Evolutionary conservation across 1,139 yeast genomes (phyloP).

Genomic region (Geotrichum carabidarum): DNA sequence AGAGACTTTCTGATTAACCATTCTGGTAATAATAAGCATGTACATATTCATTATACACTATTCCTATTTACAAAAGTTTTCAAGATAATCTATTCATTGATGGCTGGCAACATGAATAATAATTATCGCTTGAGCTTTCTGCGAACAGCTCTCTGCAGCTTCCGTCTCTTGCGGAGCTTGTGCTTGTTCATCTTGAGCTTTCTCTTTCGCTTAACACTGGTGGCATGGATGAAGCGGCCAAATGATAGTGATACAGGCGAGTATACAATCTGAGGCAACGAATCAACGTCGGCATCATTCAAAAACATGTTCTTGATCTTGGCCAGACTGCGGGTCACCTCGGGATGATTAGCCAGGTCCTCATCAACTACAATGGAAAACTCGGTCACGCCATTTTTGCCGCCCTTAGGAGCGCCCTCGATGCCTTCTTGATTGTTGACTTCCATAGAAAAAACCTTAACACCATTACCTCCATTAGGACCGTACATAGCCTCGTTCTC

Average conservation of each 20-base stretch:
- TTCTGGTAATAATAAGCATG: not conserved
- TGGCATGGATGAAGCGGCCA: slow-evolving; percentile 28
- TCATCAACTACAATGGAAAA: slow-evolving; percentile 17
- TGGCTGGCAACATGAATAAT: not conserved
- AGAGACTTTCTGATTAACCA: not conserved
- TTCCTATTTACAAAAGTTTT: slow-evolving; percentile 8
- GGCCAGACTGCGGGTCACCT: slow-evolving; percentile 15
- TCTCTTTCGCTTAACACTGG: slow-evolving; percentile 44
- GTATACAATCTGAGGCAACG: slow-evolving; percentile 16
- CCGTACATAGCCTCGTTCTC: slow-evolving; percentile 8
- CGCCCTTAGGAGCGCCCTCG: not conserved
- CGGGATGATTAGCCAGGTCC: slow-evolving; percentile 14
- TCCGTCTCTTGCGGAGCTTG: slow-evolving; percentile 45
- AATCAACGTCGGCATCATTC: slow-evolving; percentile 10
- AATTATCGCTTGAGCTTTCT: slow-evolving; percentile 33
- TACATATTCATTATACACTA: not conserved
- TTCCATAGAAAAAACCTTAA: slow-evolving; percentile 15
- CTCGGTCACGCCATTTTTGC: slow-evolving; percentile 9
- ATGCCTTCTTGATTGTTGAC: slow-evolving; percentile 4
- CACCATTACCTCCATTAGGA: slow-evolving; percentile 3
- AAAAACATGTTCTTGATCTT: slow-evolving; percentile 13
- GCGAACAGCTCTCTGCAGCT: slow-evolving; percentile 41
- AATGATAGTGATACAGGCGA: slow-evolving; percentile 21
- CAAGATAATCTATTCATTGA: not conserved
- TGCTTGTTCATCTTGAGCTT: slow-evolving; percentile 46